Base-by-base conservation (phyloP, 345 rosid species). In the Salix brachista region DNA sequence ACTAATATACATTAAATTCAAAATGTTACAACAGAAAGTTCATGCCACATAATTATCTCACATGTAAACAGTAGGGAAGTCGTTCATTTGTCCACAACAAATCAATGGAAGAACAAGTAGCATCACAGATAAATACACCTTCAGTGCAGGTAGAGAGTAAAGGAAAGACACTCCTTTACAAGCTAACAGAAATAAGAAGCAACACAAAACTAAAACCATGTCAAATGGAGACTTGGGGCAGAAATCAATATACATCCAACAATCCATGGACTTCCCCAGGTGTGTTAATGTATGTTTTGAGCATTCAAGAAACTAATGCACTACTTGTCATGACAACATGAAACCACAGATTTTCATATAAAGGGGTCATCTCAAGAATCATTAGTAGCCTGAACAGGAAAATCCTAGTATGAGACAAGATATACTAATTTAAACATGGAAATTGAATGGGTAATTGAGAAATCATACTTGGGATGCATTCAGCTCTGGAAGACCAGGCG, bases 401-500 rank as follows among this genome's bases (percentile, higher is more conserved):
- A 21, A 71, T 70, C 26, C 64, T 58, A 23, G 28, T 58, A n/a
- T 56, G 65, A 32, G 25, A 54, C 56, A 21, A 71, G 14, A 72
- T 30, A 30, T 23, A 56, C 18, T 37, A 56, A n/a, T n/a, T n/a
- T 58, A 4, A 58, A 10, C 28, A n/a, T 58, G 14, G 26, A 58
- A 58, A 58, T 58, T 58, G 28, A 4, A 58, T 26, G 54, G 70
- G 17, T 21, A 48, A 28, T 46, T 62, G 32, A 65, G 65, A 65
- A 19, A 48, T 8, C 67, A 75, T 86, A 96, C 99, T 85, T 96
- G 99, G 83, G 99, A 96, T 79, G 99, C 99, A 87, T 96, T 96
- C 77, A 96, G 88, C 77, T 96, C 98, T 61, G 99, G 99, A 85
- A 94, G 96, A 81, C 99, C 99, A 82, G 97, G 99, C 34, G 97